Conservation (phyloP, 169 alveolate genomes). For the Eimeria acervulina region DNA sequence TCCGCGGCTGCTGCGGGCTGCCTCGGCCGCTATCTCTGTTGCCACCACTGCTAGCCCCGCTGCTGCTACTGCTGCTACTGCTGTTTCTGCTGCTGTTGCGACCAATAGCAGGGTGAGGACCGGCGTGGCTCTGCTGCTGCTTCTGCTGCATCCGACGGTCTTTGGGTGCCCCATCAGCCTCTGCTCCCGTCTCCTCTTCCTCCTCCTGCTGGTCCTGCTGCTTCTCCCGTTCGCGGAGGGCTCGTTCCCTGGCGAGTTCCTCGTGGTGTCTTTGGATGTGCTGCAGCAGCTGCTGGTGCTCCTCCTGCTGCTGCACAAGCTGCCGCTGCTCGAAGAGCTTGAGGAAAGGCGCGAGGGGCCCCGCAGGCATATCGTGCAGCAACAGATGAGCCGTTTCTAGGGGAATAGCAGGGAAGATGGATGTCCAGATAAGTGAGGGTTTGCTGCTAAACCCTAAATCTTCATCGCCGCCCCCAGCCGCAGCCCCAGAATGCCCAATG, state of each 20-base stretch:
- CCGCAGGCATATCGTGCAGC: slow-evolving; percentile 61
- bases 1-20: neutral
- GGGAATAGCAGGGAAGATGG: slow-evolving; percentile 57
- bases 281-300: slow-evolving; percentile 51
- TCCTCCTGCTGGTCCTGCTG: slow-evolving; percentile 25
- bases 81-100: slow-evolving; percentile 1
- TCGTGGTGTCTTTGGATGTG: slow-evolving; percentile 44
- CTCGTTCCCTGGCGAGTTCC: slow-evolving; percentile 38
- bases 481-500: neutral
- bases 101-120: neutral
- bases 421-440: slow-evolving; percentile 9
- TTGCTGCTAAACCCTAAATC: neutral
- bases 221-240: slow-evolving; percentile 19
- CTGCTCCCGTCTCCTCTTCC: neutral
- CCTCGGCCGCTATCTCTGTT: neutral
- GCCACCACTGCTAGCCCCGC: neutral
- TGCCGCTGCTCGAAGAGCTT: slow-evolving; percentile 49
- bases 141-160: neutral
- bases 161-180: neutral
- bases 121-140: neutral
- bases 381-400: slow-evolving; percentile 59
- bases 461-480: neutral
- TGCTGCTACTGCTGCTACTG: neutral
- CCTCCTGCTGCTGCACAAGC: slow-evolving; percentile 52
- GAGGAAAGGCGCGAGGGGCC: slow-evolving; percentile 61